phyloP scores from a whole-genome alignment of 192 early-diverging fungal genomes.

The Phlyctochytrium arcticum region DNA sequence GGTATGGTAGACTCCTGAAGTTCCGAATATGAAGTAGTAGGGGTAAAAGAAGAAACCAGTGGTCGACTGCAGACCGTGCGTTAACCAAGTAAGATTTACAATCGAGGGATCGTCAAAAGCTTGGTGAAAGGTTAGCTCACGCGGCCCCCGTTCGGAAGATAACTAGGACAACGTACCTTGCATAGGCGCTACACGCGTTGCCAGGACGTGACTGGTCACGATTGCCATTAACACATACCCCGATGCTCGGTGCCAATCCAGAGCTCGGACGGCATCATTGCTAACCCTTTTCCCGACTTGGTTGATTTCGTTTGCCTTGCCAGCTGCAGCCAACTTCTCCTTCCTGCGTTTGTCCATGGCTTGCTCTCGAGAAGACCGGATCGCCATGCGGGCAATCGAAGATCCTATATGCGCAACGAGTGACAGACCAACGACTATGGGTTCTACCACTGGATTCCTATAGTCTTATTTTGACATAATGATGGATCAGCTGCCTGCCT shows the following conservation, averaged over 20 bases:
- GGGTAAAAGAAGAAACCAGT: neutral
- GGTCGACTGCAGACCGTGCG: neutral
- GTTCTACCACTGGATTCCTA: slow-evolving; percentile 19
- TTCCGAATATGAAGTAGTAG: slow-evolving; percentile 22
- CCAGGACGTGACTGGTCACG: slow-evolving; percentile 13
- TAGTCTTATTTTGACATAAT: slow-evolving; percentile 9
- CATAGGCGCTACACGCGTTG: slow-evolving; percentile 15
- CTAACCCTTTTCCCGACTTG: neutral
- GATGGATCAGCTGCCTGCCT: too few relatives aligned
- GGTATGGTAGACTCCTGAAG: slow-evolving; percentile 25
- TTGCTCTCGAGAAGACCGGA: neutral
- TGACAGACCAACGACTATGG: slow-evolving; percentile 8
- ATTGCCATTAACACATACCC: slow-evolving; percentile 15
- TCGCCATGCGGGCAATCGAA: neutral
- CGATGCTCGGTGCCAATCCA: slow-evolving; percentile 8
- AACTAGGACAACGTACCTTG: neutral
- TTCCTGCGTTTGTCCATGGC: neutral
- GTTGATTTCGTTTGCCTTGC: neutral
- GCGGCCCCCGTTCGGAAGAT: neutral
- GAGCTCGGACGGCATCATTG: neutral
- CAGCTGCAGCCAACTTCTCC: neutral
- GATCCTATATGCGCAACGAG: slow-evolving; percentile 4
- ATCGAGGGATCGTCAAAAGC: slow-evolving; percentile 21
- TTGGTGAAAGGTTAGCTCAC: neutral
- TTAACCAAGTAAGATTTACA: slow-evolving; percentile 18